Evolutionary conservation across 192 early-diverging fungal species (phyloP), one percentile per base, ranked within the genome.

Genomic region (Backusella psychrophila): DNA sequence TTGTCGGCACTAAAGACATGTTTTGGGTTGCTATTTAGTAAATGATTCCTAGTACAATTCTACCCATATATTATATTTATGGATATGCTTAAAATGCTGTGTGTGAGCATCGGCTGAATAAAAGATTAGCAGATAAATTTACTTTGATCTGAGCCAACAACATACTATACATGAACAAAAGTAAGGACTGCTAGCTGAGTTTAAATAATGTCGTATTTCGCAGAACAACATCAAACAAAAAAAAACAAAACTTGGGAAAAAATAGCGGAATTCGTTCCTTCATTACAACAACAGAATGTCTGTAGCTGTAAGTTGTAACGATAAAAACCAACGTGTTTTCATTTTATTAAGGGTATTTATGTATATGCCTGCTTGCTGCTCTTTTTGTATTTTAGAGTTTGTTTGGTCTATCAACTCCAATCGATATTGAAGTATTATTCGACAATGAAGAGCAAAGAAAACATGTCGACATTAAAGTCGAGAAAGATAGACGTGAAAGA

Each of bases 401-500:
- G 41, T 95, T 96, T 87, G 94, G 93, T 46, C 88, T 95, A 77
- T 91, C 93, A 44, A 89, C 91, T 17, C 89, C 90, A 6, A 94
- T 96, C 41, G 97, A 99, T 78, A 91, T 98, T 73, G 95, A 94
- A 66, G 86, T 99, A 69, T 86, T 86, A 39, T 91, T 97, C 71
- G 81, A 89, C 73, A 93, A 89, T 69, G 96, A 98, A 82, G 93
- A 98, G 71, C 78, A 94, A 78, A 90, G 97, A 76, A 96, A 98
- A 80, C 88, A 92, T 81, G 91, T 99, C 19, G 97, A 99, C 73
- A 95, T 95, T 75, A 94, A 96, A 75, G 91, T 95, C 23, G 93
- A 95, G 74, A 97, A 96, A 85, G 96, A 98, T 78, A 89, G 91
- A 69, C 94, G 95, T 75, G 91, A 96, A 66, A 95, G 93, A 76